Percentiles rank a stretch among this genome's conserved stretches.
Evolutionary conservation across 352 stramenopile species (phyloP).

Genomic region (Thraustotheca clavata): DNA sequence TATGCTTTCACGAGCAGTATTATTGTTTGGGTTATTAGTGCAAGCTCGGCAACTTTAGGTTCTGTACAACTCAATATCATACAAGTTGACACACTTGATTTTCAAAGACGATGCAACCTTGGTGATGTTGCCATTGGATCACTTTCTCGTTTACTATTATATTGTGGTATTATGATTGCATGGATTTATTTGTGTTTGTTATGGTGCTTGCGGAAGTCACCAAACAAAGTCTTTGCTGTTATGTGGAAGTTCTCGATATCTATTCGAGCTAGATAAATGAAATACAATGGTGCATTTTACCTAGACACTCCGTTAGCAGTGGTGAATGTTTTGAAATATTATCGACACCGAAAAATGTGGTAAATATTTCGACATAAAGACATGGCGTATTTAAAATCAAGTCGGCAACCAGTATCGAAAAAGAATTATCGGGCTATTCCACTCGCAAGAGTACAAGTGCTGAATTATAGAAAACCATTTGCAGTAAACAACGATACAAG

Average conservation of each 20-base stretch:
- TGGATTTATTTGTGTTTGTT: not conserved
- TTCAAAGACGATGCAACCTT: not conserved
- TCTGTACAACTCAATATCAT: not conserved
- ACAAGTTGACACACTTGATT: not conserved
- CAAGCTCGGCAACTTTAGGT: not conserved
- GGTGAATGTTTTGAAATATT: not conserved
- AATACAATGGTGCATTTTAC: not conserved
- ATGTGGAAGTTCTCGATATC: not conserved
- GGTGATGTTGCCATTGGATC: not conserved
- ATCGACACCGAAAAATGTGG: not conserved
- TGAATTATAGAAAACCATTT: no score
- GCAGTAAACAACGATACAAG: no score
- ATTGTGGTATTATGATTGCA: not conserved
- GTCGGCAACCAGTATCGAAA: no score
- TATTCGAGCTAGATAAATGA: not conserved
- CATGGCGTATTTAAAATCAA: no score
- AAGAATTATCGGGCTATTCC: no score
- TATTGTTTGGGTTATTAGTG: not conserved
- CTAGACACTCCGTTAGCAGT: not conserved
- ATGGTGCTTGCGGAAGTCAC: not conserved
- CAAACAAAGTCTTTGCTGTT: not conserved
- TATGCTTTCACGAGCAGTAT: slow-evolving; percentile 4
- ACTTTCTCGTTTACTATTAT: not conserved
- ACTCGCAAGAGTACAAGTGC: no score
- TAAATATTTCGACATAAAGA: not conserved